Evolutionary conservation across 148 eudicot species (phyloP).

Genomic region (Simmondsia chinensis): DNA sequence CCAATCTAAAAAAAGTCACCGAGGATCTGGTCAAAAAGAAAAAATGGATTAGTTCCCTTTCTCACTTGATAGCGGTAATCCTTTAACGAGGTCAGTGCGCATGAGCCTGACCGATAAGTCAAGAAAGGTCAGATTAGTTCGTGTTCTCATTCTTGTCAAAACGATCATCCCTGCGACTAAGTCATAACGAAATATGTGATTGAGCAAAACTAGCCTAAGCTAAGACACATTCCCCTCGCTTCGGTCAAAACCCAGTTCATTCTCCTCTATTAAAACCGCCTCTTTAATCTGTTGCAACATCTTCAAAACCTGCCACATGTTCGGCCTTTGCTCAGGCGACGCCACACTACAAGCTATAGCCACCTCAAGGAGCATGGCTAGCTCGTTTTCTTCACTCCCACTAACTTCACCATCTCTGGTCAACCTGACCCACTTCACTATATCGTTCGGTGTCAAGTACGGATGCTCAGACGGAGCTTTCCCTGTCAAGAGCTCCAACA

Average conservation of each 20-base stretch:
- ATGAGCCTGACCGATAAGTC: too few species aligned
- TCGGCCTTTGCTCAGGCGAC: slow-evolving; percentile 57
- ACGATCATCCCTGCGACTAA: too few species aligned
- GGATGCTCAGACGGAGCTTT: slow-evolving; percentile 51
- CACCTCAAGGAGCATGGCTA: slow-evolving; percentile 63
- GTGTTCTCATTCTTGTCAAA: too few species aligned
- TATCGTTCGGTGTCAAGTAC: slow-evolving; percentile 25
- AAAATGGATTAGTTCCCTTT: too few species aligned
- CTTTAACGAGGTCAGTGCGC: too few species aligned
- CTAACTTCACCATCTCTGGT: slow-evolving; percentile 35
- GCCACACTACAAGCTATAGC: slow-evolving; percentile 52
- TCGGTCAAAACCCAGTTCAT: slow-evolving; percentile 20
- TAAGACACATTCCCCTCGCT: slow-evolving; percentile 10
- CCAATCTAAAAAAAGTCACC: too few species aligned
- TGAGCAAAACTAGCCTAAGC: too few species aligned
- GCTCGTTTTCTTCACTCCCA: slow-evolving; percentile 32
- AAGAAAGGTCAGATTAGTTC: too few species aligned
- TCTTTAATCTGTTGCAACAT: slow-evolving; percentile 73
- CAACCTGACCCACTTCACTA: slow-evolving; percentile 46
- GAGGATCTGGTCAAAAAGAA: too few species aligned
- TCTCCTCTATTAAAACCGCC: slow-evolving; percentile 41
- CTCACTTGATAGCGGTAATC: too few species aligned
- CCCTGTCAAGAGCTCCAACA: slow-evolving; percentile 65
- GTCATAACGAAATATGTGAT: too few species aligned
- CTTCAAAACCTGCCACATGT: slow-evolving; percentile 79